Percentiles rank a stretch among this genome's conserved stretches.
Conservation (phyloP, 2,329 filamentous ascomycete genomes). For the Microsporum canis region DNA sequence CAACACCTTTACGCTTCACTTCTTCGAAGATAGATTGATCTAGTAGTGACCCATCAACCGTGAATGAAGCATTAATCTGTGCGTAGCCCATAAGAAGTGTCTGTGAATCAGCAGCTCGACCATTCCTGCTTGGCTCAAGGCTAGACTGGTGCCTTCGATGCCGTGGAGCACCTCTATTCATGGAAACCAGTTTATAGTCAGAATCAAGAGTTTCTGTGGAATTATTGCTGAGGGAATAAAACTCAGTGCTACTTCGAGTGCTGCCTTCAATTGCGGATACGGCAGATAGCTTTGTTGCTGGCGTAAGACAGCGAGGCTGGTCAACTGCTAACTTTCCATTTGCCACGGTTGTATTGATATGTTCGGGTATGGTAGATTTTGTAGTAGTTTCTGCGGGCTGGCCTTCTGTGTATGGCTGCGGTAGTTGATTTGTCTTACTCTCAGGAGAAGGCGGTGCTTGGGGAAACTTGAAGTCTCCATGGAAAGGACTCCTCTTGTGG, state of each 20-base stretch:
- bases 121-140: conserved; percentile 21
- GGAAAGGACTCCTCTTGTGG: neutral
- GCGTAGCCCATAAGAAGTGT: conserved; percentile 96
- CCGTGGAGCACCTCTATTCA: conserved; percentile 40
- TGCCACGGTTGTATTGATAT: conserved; percentile 19
- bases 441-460: conserved; percentile 28
- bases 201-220: conserved; percentile 88
- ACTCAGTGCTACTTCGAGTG: conserved; percentile 82
- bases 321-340: conserved; percentile 22
- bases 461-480: conserved; percentile 46
- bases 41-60: conserved; percentile 78
- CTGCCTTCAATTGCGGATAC: conserved; percentile 52
- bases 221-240: conserved; percentile 89
- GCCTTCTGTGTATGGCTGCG: neutral
- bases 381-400: neutral
- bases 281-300: conserved; percentile 35
- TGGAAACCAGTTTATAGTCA: conserved; percentile 54
- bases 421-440: neutral
- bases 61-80: conserved; percentile 85
- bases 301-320: conserved; percentile 24
- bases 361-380: conserved; percentile 8
- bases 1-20: conserved; percentile 85
- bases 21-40: conserved; percentile 86
- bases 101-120: conserved; percentile 38
- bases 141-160: conserved; percentile 38